Evolutionary conservation across 2,329 filamentous ascomycete species (phyloP).

Genomic region (Sclerotiophoma versabilis): DNA sequence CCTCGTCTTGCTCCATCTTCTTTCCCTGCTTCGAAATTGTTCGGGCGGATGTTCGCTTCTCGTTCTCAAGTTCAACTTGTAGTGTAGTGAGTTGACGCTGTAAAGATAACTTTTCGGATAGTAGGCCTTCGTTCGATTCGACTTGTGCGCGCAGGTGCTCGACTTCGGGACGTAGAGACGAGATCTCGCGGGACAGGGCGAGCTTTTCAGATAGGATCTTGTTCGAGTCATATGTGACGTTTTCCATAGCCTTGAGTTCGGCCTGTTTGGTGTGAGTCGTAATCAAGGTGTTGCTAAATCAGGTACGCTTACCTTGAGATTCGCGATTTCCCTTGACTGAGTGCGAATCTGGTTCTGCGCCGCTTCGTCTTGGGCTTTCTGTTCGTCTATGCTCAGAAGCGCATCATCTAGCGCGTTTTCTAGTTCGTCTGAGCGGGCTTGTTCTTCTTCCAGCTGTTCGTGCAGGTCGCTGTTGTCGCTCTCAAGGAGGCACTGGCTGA

Average conservation of each 20-base stretch:
- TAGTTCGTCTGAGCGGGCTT: slow-evolving; percentile 65
- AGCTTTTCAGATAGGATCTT: slow-evolving; percentile 73
- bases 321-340: slow-evolving; percentile 63
- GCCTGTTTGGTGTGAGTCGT: slow-evolving; percentile 57
- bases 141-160: slow-evolving; percentile 68
- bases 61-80: slow-evolving; percentile 83
- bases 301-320: slow-evolving; percentile 62
- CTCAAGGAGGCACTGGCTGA: slow-evolving; percentile 71
- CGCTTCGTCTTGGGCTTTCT: slow-evolving; percentile 53
- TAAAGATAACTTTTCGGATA: slow-evolving; percentile 80
- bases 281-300: slow-evolving; percentile 49
- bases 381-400: slow-evolving; percentile 55
- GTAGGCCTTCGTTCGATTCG: slow-evolving; percentile 68
- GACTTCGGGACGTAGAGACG: slow-evolving; percentile 65
- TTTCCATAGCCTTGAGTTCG: slow-evolving; percentile 73
- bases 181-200: slow-evolving; percentile 66
- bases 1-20: slow-evolving; percentile 59
- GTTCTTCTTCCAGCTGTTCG: slow-evolving; percentile 66
- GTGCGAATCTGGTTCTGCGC: slow-evolving; percentile 60
- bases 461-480: slow-evolving; percentile 76
- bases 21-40: slow-evolving; percentile 58
- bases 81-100: slow-evolving; percentile 78
- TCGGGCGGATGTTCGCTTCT: slow-evolving; percentile 73
- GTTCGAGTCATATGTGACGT: slow-evolving; percentile 71
- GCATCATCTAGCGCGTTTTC: slow-evolving; percentile 59